Evolutionary conservation across 192 early-diverging fungal species (phyloP), one percentile per base, ranked within the genome.

Genomic region (Coemansia javaensis): DNA sequence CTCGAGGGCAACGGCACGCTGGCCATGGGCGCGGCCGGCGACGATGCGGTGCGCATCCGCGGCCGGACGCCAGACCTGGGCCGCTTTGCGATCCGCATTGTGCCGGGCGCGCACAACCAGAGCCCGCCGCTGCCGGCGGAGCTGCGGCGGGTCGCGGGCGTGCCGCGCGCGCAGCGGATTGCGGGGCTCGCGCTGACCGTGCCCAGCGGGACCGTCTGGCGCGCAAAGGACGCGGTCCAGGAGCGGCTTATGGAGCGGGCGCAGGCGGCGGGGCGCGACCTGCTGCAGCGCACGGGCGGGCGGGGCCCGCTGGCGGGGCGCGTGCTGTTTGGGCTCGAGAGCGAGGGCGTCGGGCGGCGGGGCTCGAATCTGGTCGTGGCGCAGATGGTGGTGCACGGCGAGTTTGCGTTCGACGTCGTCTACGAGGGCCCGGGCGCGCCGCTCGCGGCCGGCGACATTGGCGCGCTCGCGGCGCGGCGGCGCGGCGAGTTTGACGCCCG

Each of bases 1-100:
- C 54, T 91, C 4, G 88, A 93, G 32, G 90, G 85, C 4, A 70
- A 80, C 16, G 88, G 87, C 5, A 47, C 76, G 12, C 56, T 88
- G 35, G 47, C 81, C 15, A 47, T 86, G 35, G 43, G n/a, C n/a
- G n/a, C 61, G 6, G 46, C 50, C 3, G 41, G 62, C 5, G 37
- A 47, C n/a, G 55, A 47, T 11, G 66, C 53, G 36, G 63, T 77
- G 10, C 39, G 45, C 23, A 44, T 88, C 7, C 59, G 58, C 13
- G 86, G 88, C 37, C 50, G 77, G 14, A 76, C 84, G 6, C 62
- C 77, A 15, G 84, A 87, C 21, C 65, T 94, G 17, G 90, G 88
- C 6, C 73, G 84, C 15, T 94, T 94, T 43, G 45, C 37, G 37
- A 40, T 61, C 28, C 61, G 61, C 27, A 65, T 68, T 32, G 50